phyloP scores from a whole-genome alignment of 768 basidiomycete species.

The Auriculariales sp. region DNA sequence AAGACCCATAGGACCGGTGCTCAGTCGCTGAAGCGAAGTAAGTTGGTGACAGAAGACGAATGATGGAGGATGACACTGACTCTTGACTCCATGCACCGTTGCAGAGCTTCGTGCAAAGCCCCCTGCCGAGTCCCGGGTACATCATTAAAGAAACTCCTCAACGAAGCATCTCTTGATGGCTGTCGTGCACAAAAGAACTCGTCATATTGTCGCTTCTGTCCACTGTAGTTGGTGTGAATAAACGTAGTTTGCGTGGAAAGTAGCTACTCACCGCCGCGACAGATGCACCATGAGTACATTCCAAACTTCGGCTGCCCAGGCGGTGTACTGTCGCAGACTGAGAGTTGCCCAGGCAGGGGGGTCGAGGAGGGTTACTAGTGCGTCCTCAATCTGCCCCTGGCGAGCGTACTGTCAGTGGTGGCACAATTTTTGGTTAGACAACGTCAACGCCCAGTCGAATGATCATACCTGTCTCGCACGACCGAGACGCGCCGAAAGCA shows the following conservation, averaged over 20 bases:
- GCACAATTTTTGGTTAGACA: not conserved
- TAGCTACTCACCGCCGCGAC: slow-evolving; percentile 41
- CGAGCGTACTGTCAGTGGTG: slow-evolving; percentile 37
- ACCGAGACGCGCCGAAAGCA: slow-evolving; percentile 46
- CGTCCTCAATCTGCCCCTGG: slow-evolving; percentile 50
- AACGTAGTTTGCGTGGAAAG: not conserved
- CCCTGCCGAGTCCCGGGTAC: slow-evolving; percentile 17
- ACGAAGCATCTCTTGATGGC: slow-evolving; percentile 38
- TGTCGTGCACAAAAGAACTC: slow-evolving; percentile 49
- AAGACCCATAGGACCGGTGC: slow-evolving; percentile 46
- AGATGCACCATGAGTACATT: slow-evolving; percentile 54
- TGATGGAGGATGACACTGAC: slow-evolving; percentile 10
- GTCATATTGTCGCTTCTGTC: slow-evolving; percentile 49
- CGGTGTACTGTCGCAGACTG: slow-evolving; percentile 44
- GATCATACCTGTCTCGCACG: slow-evolving; percentile 45
- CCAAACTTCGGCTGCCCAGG: slow-evolving; percentile 71
- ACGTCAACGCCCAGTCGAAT: not conserved
- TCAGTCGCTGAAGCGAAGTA: slow-evolving; percentile 31
- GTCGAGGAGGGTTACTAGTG: slow-evolving; percentile 47
- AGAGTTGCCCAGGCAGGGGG: slow-evolving; percentile 59
- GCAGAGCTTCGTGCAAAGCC: slow-evolving; percentile 28
- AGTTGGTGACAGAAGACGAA: not conserved
- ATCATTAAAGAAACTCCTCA: slow-evolving; percentile 43
- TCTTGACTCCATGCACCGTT: slow-evolving; percentile 11
- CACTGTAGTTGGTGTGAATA: slow-evolving; percentile 21